Conservation (phyloP, 805 yeast species). For the Pachysolen tannophilus region DNA sequence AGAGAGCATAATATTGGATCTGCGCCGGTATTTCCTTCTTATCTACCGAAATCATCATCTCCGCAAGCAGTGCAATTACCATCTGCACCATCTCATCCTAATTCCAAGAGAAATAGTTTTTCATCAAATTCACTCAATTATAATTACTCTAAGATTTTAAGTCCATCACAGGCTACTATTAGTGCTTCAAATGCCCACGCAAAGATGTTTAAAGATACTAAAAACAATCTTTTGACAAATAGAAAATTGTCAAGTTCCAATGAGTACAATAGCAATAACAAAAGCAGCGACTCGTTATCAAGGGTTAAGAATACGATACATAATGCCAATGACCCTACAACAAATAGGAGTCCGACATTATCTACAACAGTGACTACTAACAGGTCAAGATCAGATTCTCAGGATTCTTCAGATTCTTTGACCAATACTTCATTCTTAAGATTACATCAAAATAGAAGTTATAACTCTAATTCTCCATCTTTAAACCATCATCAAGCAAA, state of each 20-base stretch:
- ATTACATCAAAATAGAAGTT: too few species aligned
- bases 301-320: too few species aligned
- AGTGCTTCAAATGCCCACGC: slow-evolving; percentile 24
- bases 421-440: too few species aligned
- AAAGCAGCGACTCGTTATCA: too few species aligned
- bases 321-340: too few species aligned
- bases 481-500: not conserved
- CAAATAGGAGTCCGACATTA: not conserved
- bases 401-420: not conserved
- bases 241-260: too few species aligned
- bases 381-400: not conserved
- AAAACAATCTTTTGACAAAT: slow-evolving; percentile 1
- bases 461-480: not conserved
- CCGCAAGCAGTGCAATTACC: not conserved
- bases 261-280: too few species aligned
- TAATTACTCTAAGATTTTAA: slow-evolving; percentile 7
- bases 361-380: not conserved
- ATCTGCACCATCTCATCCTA: not conserved
- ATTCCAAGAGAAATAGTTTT: not conserved
- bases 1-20: too few species aligned
- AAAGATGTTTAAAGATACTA: slow-evolving; percentile 20
- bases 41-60: too few species aligned
- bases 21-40: too few species aligned
- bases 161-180: slow-evolving; percentile 22
- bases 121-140: not conserved